Percentiles rank a stretch among this genome's conserved stretches.
phyloP scores from a whole-genome alignment of 768 basidiomycete genomes.

The Suillus subluteus region DNA sequence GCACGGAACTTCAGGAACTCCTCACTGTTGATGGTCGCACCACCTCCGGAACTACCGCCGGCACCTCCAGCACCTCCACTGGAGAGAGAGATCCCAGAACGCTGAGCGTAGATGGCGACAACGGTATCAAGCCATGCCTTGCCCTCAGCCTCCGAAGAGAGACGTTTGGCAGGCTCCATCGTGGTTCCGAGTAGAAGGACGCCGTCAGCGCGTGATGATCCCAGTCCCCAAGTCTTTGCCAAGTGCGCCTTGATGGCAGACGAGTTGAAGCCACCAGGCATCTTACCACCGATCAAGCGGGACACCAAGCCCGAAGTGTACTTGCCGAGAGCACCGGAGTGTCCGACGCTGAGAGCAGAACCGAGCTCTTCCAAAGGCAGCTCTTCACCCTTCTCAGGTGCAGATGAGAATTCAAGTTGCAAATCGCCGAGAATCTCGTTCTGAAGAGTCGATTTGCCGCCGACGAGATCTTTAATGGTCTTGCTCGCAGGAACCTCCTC shows the following conservation, averaged over 20 bases:
- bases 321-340: conserved; percentile 88
- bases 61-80: conserved; percentile 65
- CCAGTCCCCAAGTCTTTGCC: conserved; percentile 95
- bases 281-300: conserved; percentile 91
- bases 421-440: conserved; percentile 98
- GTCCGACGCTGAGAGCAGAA: conserved; percentile 77
- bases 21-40: conserved; percentile 94
- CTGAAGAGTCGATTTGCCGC: conserved; percentile 97
- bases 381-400: conserved; percentile 98
- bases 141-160: conserved; percentile 88
- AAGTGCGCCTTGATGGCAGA: conserved; percentile 90
- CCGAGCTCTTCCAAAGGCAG: conserved; percentile 96
- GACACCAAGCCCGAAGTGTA: conserved; percentile 90
- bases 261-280: conserved; percentile 98
- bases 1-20: conserved; percentile 96
- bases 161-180: conserved; percentile 91
- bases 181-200: conserved; percentile 91
- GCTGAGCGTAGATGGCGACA: conserved; percentile 84
- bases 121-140: conserved; percentile 92
- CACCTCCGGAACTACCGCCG: conserved; percentile 64
- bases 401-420: conserved; percentile 91
- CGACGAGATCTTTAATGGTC: conserved; percentile 97
- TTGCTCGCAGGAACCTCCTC: conserved; percentile 89
- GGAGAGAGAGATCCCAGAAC: conserved; percentile 83
- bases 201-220: conserved; percentile 84